phyloP scores from a whole-genome alignment of 345 rosid genomes.

The Ceriops tagal region DNA sequence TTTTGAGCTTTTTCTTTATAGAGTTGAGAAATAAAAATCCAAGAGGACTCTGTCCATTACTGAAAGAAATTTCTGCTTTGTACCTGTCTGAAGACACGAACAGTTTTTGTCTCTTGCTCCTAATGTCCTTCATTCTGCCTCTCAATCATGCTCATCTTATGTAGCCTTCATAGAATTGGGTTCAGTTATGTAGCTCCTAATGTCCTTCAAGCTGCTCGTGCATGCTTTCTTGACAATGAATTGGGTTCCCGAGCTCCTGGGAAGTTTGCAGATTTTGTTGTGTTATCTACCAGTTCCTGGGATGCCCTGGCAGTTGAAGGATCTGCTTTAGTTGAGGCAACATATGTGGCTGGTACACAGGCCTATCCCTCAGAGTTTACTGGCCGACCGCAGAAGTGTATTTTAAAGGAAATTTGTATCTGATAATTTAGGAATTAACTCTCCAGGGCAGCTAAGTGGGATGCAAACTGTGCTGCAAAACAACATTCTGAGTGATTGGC shows the following conservation, averaged over 20 bases:
- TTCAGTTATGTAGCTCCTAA: too few species aligned
- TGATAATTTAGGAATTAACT: too few species aligned
- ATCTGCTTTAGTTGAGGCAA: slow-evolving; percentile 52
- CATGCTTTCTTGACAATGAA: slow-evolving; percentile 68
- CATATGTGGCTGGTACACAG: slow-evolving; percentile 60
- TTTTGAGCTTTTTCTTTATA: too few species aligned
- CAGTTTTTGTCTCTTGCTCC: neutral
- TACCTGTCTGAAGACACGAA: neutral
- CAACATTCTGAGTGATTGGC: too few species aligned
- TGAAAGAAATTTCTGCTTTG: neutral
- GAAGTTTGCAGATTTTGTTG: slow-evolving; percentile 80
- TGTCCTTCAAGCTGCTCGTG: slow-evolving; percentile 75
- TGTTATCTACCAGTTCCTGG: slow-evolving; percentile 59
- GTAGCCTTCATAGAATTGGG: slow-evolving; percentile 11
- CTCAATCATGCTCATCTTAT: neutral
- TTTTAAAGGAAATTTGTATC: too few species aligned
- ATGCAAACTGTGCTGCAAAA: too few species aligned
- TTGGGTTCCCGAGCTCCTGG: slow-evolving; percentile 69
- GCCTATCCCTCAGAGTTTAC: slow-evolving; percentile 38
- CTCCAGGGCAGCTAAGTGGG: too few species aligned
- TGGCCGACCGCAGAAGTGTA: too few species aligned
- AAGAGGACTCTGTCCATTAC: too few species aligned
- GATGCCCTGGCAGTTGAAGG: slow-evolving; percentile 50
- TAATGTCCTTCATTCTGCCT: neutral
- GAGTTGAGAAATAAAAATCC: too few species aligned